Base-by-base conservation (phyloP, 352 stramenopile species). In the Phytophthora fragariaefolia region DNA sequence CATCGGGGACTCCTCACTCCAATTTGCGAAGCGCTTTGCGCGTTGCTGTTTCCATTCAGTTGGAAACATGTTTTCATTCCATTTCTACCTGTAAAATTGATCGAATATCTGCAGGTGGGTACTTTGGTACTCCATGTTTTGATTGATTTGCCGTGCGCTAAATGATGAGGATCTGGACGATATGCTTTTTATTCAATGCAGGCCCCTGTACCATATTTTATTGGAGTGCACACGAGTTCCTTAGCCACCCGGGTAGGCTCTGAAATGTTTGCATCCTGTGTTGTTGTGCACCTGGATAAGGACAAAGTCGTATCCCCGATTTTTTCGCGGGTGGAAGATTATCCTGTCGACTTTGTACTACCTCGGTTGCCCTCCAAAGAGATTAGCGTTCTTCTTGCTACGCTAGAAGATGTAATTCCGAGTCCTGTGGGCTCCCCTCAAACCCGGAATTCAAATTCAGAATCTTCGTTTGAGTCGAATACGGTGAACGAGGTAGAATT, bases 1-100 rank as follows among this genome's bases (percentile, higher is more conserved):
- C 80, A 95, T 32, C 66, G 78, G 52, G 86, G 80, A 3, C 69
- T 90, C 4, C 74, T 97, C 26, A 95, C 83, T 3, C 83, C 85
- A 22, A 79, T 95, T 27, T 91, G 83, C 30, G 87, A 97, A 63
- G 88, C 90, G 7, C 73, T 96, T 9, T 83, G 70, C 42, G 76
- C 84, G n/a, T 65, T 97, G 40, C 63, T 97, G 28, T 96, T 91
- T 56, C 90, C 90, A 4, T 94, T 97, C 34, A 76, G 56, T 1
- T 97, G 89, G 88, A 82, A 91, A 45, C 89, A 97, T 66, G 88
- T 95, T 22, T 96, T 93, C 70, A 88, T 96, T 10, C 88, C 90
- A 17, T 89, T 96, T 34, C 82, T 95, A 2, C 90, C 90, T 0
- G 73, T 90, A 34, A 83, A 90, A 59, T 62, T 97, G 32, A 89